A percentile compares a stretch with the other conserved stretches of the same genome.
Conservation (phyloP, 1,139 yeast species). For the Saccharomyces hybrid region DNA sequence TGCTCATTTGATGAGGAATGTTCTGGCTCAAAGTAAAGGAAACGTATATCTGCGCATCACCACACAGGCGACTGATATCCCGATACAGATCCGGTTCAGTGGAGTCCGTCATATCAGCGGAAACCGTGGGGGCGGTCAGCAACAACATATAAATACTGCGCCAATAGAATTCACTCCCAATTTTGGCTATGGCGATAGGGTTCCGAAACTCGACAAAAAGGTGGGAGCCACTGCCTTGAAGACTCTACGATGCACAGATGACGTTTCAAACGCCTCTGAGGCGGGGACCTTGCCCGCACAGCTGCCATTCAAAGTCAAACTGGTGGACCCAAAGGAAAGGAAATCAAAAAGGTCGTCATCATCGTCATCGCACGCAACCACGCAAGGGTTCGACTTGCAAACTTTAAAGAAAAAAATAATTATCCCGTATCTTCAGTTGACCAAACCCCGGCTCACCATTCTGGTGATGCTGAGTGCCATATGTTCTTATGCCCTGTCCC, state of each 20-base stretch:
- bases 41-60: not conserved
- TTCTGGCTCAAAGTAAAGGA: not conserved
- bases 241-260: slow-evolving; percentile 34
- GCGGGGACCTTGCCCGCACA: slow-evolving; percentile 17
- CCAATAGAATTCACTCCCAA: slow-evolving; percentile 36
- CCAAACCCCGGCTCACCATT: slow-evolving; percentile 84
- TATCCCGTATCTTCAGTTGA: slow-evolving; percentile 63
- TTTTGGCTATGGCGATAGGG: slow-evolving; percentile 6
- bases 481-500: slow-evolving; percentile 89
- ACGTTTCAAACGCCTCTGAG: slow-evolving; percentile 16
- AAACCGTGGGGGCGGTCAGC: not conserved
- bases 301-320: slow-evolving; percentile 55
- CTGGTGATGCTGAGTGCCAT: slow-evolving; percentile 85
- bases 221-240: slow-evolving; percentile 18
- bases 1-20: not conserved
- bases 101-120: not conserved
- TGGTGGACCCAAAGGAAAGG: slow-evolving; percentile 26
- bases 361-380: slow-evolving; percentile 6
- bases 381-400: slow-evolving; percentile 8
- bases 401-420: slow-evolving; percentile 33
- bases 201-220: slow-evolving; percentile 9
- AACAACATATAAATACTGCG: slow-evolving; percentile 27
- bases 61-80: not conserved
- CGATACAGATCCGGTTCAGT: not conserved
- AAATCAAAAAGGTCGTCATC: slow-evolving; percentile 11